phyloP scores from a whole-genome alignment of 306 rosid species.

The Styphnolobium japonicum region DNA sequence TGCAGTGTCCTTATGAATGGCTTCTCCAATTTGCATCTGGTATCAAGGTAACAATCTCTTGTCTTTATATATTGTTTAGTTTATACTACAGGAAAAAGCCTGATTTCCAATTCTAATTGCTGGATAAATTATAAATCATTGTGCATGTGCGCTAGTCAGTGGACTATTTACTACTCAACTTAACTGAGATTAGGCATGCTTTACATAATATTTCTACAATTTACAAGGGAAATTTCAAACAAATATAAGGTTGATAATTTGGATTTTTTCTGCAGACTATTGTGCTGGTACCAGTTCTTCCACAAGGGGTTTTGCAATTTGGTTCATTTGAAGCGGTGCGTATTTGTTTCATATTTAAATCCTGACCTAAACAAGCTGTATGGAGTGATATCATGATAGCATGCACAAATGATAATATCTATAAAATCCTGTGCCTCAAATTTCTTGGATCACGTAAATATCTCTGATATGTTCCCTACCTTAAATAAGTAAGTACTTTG shows the following conservation, averaged over 20 bases:
- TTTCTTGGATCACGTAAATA: neutral
- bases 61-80: neutral
- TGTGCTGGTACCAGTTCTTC: conserved; percentile 79
- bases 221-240: neutral
- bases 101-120: conserved; percentile 1
- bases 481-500: neutral
- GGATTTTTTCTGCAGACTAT: conserved; percentile 57
- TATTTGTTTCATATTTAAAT: conserved; percentile 28
- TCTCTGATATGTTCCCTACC: neutral
- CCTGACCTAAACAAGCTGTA: neutral
- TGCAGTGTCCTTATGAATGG: conserved; percentile 80
- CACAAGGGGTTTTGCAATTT: conserved; percentile 84
- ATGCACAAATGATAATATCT: neutral
- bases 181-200: neutral
- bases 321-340: conserved; percentile 81
- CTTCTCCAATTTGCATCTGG: conserved; percentile 79
- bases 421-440: neutral
- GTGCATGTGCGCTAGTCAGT: neutral
- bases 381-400: neutral
- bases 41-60: conserved; percentile 60
- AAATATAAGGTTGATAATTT: neutral
- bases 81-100: neutral
- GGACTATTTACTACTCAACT: neutral
- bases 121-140: neutral
- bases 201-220: neutral